phyloP scores from a whole-genome alignment of 2,329 filamentous ascomycete species.

The Trichoderma pleuroti region DNA sequence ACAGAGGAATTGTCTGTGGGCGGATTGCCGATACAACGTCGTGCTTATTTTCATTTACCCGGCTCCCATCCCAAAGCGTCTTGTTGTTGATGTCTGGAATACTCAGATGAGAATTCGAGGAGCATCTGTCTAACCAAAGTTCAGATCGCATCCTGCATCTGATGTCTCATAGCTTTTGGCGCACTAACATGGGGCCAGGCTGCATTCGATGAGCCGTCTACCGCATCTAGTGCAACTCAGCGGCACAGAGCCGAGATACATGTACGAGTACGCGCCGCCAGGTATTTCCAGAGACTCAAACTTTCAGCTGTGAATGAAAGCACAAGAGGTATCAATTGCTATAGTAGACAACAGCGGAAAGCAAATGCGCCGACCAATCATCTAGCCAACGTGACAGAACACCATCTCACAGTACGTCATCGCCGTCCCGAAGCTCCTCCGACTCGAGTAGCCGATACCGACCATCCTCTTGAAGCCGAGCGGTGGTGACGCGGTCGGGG shows the following conservation, averaged over 20 bases:
- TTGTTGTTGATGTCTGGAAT: background rate
- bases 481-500: conserved; percentile 44
- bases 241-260: background rate
- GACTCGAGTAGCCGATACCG: conserved; percentile 24
- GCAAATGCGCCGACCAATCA: background rate
- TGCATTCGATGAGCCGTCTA: background rate
- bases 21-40: background rate
- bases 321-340: background rate
- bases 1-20: background rate
- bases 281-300: background rate
- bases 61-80: background rate
- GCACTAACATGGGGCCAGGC: background rate
- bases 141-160: background rate
- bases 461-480: conserved; percentile 33
- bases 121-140: background rate
- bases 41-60: background rate
- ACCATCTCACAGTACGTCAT: background rate
- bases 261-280: background rate
- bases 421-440: conserved; percentile 1
- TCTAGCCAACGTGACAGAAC: background rate
- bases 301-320: background rate
- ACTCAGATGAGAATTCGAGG: background rate
- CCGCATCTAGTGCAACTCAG: background rate
- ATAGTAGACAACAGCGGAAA: background rate
- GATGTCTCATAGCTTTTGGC: background rate